Base-by-base conservation (phyloP, 768 basidiomycete species). In the Panaeolus papilionaceus region DNA sequence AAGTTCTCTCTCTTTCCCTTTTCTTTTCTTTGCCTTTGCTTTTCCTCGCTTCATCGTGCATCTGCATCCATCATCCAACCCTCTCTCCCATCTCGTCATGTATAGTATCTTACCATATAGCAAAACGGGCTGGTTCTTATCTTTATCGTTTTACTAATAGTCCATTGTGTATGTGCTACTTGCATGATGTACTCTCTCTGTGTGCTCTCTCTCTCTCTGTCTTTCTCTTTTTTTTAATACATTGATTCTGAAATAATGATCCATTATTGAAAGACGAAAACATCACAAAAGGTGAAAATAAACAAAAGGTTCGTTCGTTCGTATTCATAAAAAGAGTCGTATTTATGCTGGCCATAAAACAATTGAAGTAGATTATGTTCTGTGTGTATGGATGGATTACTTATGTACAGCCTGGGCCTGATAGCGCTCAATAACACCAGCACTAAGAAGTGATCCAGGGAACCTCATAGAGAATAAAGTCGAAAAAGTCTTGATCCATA, bases 401-500 rank as follows among this genome's bases (percentile, higher is more conserved):
- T 38, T 18, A 33, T n/a, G 62, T 71, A 70, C 51, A 70, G 63
- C 44, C 62, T 38, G 14, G 42, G 18, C 42, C 4, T 61, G 11
- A 61, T 61, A 70, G 66, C 67, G 70, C 38, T 67, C 63, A 70
- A 75, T 82, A 33, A 33, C 33, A 33, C 33, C 5, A 33, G 33
- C 5, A 33, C 33, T 82, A 91, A 72, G 87, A 84, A 44, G 91
- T 81, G 71, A 98, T 92, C 92, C 93, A 95, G 38, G 94, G 95
- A 64, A 99, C 87, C 78, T 98, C 97, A 75, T 91, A 96, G 75
- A 97, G 76, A 26, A 98, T 94, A 74, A 98, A 99, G 79, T 97
- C 95, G 76, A 92, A 95, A 76, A 92, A 93, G 78, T 99, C 97
- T 77, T 96, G 93, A 75, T 99, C 98, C 85, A 99, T 87, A 42